Conservation (phyloP, 257 asterid genomes). For the Solanum ossicruentum region DNA sequence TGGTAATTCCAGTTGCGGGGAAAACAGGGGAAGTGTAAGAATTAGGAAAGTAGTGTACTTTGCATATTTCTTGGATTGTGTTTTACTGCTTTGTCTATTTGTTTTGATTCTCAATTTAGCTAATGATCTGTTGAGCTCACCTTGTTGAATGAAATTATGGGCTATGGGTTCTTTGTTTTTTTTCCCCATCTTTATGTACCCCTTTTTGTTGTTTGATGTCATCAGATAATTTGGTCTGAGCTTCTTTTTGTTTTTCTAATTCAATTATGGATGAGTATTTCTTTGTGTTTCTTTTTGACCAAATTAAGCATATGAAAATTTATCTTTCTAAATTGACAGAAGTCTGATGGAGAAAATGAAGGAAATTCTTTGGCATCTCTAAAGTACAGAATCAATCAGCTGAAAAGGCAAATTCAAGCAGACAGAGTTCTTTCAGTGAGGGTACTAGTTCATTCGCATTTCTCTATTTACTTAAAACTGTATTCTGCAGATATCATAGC, state of each 20-base stretch:
- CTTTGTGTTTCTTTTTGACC: background rate
- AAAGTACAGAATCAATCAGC: constrained; percentile 29
- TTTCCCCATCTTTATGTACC: background rate
- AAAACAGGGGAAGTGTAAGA: background rate
- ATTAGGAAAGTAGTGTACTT: background rate
- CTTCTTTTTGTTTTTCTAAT: background rate
- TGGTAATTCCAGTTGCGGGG: background rate
- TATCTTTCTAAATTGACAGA: constrained; percentile 19
- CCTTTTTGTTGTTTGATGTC: background rate
- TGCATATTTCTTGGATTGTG: background rate
- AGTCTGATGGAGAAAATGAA: constrained; percentile 25
- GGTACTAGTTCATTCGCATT: constrained; percentile 22
- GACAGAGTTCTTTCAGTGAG: constrained; percentile 43
- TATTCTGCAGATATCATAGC: background rate
- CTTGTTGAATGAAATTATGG: background rate
- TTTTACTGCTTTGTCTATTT: background rate
- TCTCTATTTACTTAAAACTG: background rate
- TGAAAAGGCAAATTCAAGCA: constrained; percentile 50
- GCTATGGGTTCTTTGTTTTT: background rate
- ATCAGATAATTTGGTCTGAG: background rate
- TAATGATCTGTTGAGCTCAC: background rate
- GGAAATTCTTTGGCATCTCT: constrained; percentile 26
- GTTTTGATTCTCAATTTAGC: background rate
- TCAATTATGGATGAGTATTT: background rate
- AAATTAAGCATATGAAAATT: background rate